Conservation (phyloP, 805 yeast species). For the Metschnikowia continentalis region DNA sequence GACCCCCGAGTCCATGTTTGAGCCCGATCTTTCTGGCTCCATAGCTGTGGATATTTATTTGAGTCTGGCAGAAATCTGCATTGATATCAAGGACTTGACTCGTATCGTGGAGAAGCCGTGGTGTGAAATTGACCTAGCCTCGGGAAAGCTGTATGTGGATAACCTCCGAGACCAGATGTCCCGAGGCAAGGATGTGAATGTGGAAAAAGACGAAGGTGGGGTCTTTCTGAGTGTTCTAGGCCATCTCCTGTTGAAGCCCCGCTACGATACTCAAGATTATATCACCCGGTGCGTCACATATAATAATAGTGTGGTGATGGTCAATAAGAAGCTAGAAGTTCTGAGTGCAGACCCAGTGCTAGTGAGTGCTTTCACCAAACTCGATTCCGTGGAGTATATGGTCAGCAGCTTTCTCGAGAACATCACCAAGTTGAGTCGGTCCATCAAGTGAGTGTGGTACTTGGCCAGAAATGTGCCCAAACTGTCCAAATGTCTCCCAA, state of each 20-base stretch:
- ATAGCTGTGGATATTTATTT: constrained; percentile 56
- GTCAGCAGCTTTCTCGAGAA: constrained; percentile 30
- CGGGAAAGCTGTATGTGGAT: constrained; percentile 55
- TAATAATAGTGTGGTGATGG: constrained; percentile 55
- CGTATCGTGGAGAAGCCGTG: constrained; percentile 58
- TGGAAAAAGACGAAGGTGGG: constrained; percentile 7
- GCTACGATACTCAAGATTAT: constrained; percentile 41
- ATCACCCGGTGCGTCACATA: constrained; percentile 63
- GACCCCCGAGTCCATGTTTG: constrained; percentile 32
- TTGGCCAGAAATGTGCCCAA: too few relatives aligned
- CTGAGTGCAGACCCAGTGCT: constrained; percentile 66
- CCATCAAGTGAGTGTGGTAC: too few relatives aligned
- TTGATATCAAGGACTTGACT: constrained; percentile 53
- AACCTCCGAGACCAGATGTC: constrained; percentile 52
- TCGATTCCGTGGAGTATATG: constrained; percentile 56
- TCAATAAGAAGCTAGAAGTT: constrained; percentile 54
- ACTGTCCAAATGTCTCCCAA: too few relatives aligned
- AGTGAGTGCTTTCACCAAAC: constrained; percentile 57
- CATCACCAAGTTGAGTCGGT: constrained; percentile 11
- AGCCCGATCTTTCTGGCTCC: constrained; percentile 45
- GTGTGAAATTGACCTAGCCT: constrained; percentile 44
- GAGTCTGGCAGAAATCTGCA: constrained; percentile 57
- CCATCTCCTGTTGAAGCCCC: constrained; percentile 28
- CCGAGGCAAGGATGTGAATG: constrained; percentile 11
- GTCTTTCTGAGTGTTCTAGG: constrained; percentile 21